Conservation (phyloP, 768 basidiomycete species). For the Mycena rosella region DNA sequence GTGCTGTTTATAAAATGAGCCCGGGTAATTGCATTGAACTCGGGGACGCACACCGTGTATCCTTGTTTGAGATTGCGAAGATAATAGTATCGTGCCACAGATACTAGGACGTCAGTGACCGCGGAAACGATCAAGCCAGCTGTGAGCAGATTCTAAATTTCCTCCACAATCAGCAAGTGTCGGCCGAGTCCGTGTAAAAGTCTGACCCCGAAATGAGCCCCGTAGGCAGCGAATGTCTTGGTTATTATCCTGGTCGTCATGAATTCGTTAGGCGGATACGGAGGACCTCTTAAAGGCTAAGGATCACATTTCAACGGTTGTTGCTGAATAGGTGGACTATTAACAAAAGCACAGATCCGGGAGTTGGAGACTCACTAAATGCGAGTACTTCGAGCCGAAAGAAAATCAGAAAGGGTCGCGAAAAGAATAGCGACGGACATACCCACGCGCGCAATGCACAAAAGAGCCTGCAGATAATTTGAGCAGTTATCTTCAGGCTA, state of each 20-base stretch:
- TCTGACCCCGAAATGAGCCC: slow-evolving; percentile 6
- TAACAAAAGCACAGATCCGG: background rate
- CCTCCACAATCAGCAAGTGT: background rate
- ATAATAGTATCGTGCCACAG: slow-evolving; percentile 28
- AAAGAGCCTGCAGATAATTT: slow-evolving; percentile 4
- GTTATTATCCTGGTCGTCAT: background rate
- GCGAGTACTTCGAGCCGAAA: slow-evolving; percentile 12
- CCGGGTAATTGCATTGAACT: too few relatives aligned
- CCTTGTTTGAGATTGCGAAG: slow-evolving; percentile 33
- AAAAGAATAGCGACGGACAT: background rate
- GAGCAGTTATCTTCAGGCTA: background rate
- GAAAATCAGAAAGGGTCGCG: background rate
- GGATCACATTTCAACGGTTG: slow-evolving; percentile 22
- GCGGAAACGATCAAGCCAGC: slow-evolving; percentile 26
- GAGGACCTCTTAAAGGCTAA: background rate
- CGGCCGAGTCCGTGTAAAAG: background rate
- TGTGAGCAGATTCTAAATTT: slow-evolving; percentile 8
- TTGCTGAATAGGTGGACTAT: background rate
- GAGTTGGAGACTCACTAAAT: slow-evolving; percentile 9
- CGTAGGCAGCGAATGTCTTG: slow-evolving; percentile 3
- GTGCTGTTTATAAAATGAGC: background rate
- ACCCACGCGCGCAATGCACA: slow-evolving; percentile 19
- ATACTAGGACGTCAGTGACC: slow-evolving; percentile 27
- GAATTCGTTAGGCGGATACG: background rate
- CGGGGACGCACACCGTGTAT: slow-evolving; percentile 13